Conservation (phyloP, 768 basidiomycete genomes). For the Russula foetens region DNA sequence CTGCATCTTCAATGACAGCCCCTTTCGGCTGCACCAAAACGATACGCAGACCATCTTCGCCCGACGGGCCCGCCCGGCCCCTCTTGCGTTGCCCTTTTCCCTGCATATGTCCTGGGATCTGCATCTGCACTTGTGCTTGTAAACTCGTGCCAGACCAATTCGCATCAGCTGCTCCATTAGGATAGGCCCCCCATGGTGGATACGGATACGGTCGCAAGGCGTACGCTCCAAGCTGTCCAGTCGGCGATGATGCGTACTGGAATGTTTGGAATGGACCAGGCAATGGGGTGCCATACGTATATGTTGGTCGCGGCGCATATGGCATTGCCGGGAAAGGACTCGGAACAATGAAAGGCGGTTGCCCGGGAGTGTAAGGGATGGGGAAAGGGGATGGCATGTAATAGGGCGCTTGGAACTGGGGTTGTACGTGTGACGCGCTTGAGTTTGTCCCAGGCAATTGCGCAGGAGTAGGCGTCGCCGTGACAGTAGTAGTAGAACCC, state of each 20-base stretch:
- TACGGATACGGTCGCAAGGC: conserved; percentile 20
- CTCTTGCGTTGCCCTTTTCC: conserved; percentile 2
- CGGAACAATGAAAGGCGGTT: conserved; percentile 20
- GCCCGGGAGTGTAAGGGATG: conserved; percentile 23
- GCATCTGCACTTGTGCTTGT: neutral
- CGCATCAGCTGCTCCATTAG: neutral
- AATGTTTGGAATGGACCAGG: conserved; percentile 1
- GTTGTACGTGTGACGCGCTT: conserved; percentile 22
- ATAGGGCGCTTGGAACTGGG: conserved; percentile 27
- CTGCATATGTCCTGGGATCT: neutral
- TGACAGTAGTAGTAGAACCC: neutral
- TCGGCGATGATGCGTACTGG: conserved; percentile 9
- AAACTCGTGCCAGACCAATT: conserved; percentile 6
- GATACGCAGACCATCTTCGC: conserved; percentile 7
- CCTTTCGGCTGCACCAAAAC: conserved; percentile 11
- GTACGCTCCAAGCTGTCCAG: conserved; percentile 5
- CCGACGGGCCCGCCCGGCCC: neutral
- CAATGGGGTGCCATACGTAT: conserved; percentile 1
- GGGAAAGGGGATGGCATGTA: conserved; percentile 32
- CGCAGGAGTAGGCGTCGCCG: neutral
- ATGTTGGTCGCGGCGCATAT: conserved; percentile 19
- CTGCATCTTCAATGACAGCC: neutral
- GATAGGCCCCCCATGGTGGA: conserved; percentile 12
- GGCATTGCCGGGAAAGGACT: conserved; percentile 24
- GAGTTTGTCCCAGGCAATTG: conserved; percentile 6